phyloP scores from a whole-genome alignment of 2,329 filamentous ascomycete species.

The Emergomyces pasteurianus region DNA sequence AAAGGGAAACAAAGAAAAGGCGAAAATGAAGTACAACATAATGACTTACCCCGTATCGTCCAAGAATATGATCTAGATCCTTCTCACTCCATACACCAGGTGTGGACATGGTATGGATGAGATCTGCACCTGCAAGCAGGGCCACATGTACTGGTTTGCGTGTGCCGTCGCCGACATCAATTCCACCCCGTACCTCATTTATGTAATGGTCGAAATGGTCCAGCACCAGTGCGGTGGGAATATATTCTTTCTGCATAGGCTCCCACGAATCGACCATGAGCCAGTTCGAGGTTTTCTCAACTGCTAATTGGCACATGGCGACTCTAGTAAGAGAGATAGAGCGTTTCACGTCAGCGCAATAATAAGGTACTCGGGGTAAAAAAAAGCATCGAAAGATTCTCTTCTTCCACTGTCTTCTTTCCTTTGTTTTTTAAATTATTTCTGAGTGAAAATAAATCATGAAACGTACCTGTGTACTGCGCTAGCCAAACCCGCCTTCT shows the following conservation, averaged over 20 bases:
- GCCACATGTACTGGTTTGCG: constrained; percentile 62
- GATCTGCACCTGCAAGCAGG: constrained; percentile 66
- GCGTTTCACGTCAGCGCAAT: background rate
- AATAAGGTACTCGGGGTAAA: background rate
- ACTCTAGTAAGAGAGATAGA: constrained; percentile 42
- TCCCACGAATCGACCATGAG: constrained; percentile 86
- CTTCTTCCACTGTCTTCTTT: too few species aligned
- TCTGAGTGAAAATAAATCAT: background rate
- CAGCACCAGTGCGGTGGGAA: constrained; percentile 77
- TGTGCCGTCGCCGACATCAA: constrained; percentile 53
- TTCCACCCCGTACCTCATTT: constrained; percentile 64
- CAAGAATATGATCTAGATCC: constrained; percentile 79
- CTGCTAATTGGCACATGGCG: constrained; percentile 76
- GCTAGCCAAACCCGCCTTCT: constrained; percentile 66
- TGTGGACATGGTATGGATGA: constrained; percentile 62
- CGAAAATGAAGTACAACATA: too few species aligned
- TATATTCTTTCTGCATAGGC: constrained; percentile 71
- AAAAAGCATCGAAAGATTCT: background rate
- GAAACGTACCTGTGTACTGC: constrained; percentile 50
- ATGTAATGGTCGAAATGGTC: constrained; percentile 89
- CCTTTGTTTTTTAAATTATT: too few species aligned
- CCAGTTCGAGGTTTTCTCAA: constrained; percentile 59
- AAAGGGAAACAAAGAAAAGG: background rate
- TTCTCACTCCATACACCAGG: constrained; percentile 66
- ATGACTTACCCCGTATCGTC: constrained; percentile 52